Evolutionary conservation across 139 green algal species (phyloP), one percentile per base, ranked within the genome.

Genomic region (Tetradesmus obliquus): DNA sequence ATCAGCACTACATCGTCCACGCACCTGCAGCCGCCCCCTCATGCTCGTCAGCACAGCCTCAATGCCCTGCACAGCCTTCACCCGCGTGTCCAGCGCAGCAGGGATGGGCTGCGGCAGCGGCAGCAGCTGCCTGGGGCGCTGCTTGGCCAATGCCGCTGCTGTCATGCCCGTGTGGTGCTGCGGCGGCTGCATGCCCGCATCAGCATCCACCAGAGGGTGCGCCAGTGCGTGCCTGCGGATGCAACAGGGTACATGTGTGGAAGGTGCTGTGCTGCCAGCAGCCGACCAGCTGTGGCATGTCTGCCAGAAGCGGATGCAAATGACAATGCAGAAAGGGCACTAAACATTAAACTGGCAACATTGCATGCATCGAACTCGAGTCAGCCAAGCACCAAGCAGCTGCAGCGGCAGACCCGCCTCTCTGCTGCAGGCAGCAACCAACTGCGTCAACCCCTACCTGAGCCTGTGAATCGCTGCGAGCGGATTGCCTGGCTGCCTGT

Each of bases 221-320:
- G 89, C 62, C 66, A 92, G 89, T 1, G 89, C 89, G 45, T 89
- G 82, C 81, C 89, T 91, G 89, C n/a, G 88, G 19, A 13, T 57
- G 71, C 57, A 10, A 22, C 12, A 15, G 15, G 32, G 32, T 6
- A 32, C 45, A 7, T 19, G 7, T 15, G 79, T 32, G 79, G 79
- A 10, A 32, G 19, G 19, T 15, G 79, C 22, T 15, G 19, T 10
- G 20, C 15, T n/a, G n/a, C 19, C 9, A 84, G 69, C 17, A n/a
- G 69, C 69, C 19, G 17, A 79, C 15, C 69, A 79, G 69, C 17
- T 79, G 19, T n/a, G 69, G 19, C 15, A 19, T 17, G 69, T 79
- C 19, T 19, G 69, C 15, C 69, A 79, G 69, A 79, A 79, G 19
- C 17, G 69, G 19, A 19, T n/a, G 69, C 17, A 19, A 19, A n/a